Conservation (phyloP, 192 early-diverging fungal species). For the Fimicolochytrium jonesii region DNA sequence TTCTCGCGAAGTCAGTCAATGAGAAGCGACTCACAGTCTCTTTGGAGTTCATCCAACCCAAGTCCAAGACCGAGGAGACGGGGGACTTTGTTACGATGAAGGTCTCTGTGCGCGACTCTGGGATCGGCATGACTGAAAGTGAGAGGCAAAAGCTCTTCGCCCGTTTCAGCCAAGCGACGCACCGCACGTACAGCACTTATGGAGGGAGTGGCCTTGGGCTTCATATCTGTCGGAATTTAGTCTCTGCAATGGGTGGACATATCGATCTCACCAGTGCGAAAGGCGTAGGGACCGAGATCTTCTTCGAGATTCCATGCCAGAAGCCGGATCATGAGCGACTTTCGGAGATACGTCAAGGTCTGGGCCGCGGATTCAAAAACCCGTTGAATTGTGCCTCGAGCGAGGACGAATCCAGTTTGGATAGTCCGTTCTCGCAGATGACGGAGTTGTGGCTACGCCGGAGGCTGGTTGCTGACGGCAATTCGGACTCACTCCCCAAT, state of each 20-base stretch:
- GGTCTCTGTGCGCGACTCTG: neutral
- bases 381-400: too few species aligned
- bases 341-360: neutral
- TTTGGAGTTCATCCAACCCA: neutral
- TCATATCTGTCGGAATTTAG: slow-evolving; percentile 34
- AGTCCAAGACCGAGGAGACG: too few species aligned
- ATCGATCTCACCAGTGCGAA: neutral
- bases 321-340: neutral
- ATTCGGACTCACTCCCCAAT: neutral
- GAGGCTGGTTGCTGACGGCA: neutral
- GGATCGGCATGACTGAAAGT: neutral
- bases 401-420: too few species aligned
- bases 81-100: neutral
- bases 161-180: neutral
- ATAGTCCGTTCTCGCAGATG: too few species aligned
- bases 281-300: slow-evolving; percentile 1
- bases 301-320: neutral
- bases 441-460: neutral
- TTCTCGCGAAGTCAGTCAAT: slow-evolving; percentile 36
- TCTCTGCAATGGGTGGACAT: slow-evolving; percentile 8
- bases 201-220: slow-evolving; percentile 41
- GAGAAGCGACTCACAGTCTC: neutral
- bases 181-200: slow-evolving; percentile 2
- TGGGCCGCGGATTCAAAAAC: neutral
- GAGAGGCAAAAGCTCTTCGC: neutral